Evolutionary conservation across 225 moss, liverwort and hornwort species (phyloP).

Genomic region (Neckera pumila): DNA sequence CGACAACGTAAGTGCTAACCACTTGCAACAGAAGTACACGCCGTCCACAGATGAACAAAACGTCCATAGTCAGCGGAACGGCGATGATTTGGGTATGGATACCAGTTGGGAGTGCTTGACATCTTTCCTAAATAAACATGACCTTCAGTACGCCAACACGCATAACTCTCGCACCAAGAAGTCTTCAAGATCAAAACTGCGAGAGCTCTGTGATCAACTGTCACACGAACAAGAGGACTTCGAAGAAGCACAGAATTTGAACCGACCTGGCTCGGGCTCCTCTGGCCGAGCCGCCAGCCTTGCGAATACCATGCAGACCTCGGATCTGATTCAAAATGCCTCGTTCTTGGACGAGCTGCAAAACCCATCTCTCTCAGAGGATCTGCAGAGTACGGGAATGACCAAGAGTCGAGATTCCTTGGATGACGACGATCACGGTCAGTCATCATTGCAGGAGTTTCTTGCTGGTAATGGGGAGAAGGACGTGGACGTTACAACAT

Average conservation of each 20-base stretch:
- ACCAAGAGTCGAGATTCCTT: constrained; percentile 29
- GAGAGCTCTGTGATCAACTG: not conserved
- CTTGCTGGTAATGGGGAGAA: constrained; percentile 11
- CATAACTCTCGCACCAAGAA: constrained; percentile 8
- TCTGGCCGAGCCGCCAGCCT: constrained; percentile 21
- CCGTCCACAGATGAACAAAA: not conserved
- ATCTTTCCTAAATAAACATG: constrained; percentile 29
- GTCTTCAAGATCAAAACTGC: constrained; percentile 5
- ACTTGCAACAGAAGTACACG: constrained; percentile 6
- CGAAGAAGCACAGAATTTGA: constrained; percentile 7
- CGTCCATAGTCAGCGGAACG: not conserved
- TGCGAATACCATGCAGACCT: constrained; percentile 33
- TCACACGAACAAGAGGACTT: not conserved
- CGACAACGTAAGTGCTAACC: not conserved
- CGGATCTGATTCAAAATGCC: constrained; percentile 46
- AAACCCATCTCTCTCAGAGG: constrained; percentile 38
- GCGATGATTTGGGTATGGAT: constrained; percentile 13
- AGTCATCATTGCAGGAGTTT: constrained; percentile 35
- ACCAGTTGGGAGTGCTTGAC: constrained; percentile 49
- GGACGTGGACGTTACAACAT: constrained; percentile 6
- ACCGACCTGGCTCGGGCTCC: constrained; percentile 11
- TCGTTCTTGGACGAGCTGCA: constrained; percentile 53
- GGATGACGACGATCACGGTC: constrained; percentile 31
- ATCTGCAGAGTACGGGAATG: constrained; percentile 44
- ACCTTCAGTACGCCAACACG: constrained; percentile 5